Evolutionary conservation across 116 monocot species (phyloP), one percentile per base, ranked within the genome.

Genomic region (Cymodocea nodosa): DNA sequence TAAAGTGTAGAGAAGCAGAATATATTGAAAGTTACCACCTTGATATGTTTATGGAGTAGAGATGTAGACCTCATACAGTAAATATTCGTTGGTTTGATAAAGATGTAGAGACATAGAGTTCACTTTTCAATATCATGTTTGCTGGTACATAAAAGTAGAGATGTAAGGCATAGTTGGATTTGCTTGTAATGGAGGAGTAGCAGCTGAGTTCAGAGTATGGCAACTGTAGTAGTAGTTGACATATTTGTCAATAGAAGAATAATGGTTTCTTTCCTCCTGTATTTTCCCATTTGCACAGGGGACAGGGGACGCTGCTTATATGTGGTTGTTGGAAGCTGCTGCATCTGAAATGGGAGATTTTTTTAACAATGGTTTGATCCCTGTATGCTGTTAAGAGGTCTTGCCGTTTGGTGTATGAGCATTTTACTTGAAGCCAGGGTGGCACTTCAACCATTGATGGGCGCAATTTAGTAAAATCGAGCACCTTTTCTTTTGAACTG

Each of bases 231-330:
- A 71, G 70, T 75, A 70, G 72, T 70, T 63, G 57, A 62, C 67
- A 74, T 71, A 64, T 72, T 66, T 77, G 64, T 65, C 69, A 56
- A 62, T 76, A 65, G 58, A 60, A 72, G 75, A 77, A 82, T 72
- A 15, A 63, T 65, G 52, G 61, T 61, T 75, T 63, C 30, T 76
- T 78, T 59, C 63, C 63, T 71, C 53, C 53, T 79, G 68, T 68
- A 75, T 73, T 78, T 79, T 54, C 60, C 67, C 49, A 70, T 73
- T 48, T 78, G 73, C 63, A 76, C 82, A 82, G 81, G 81, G 62
- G 51, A 30, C 60, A 59, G 59, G 62, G 39, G 58, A 35, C 61
- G 74, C 67, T 67, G 73, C 17, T 23, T 18, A 56, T 56, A 18
- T 23, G 18, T 36, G 37, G 18, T 17, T 39, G 35, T 62, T 16